Base-by-base conservation (phyloP, 2,329 filamentous ascomycete species). In the Myotisia sp. region DNA sequence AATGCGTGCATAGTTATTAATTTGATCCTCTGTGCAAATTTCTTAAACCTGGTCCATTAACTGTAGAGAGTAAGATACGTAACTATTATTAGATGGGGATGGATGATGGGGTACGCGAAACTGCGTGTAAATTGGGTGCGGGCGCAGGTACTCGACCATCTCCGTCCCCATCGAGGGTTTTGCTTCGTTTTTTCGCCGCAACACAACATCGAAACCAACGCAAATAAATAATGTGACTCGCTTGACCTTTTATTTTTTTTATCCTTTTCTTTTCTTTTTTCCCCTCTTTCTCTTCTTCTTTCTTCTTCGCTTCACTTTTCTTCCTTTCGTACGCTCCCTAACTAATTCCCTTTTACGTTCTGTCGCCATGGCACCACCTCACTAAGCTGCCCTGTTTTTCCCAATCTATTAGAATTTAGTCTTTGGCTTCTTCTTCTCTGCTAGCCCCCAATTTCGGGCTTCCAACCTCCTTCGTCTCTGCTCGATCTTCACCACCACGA, bases 221-320 rank as follows among this genome's bases (percentile, higher is more conserved):
- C n/a, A n/a, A n/a, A n/a, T n/a, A n/a, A n/a, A n/a, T n/a, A n/a
- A n/a, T n/a, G n/a, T n/a, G n/a, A n/a, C n/a, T n/a, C n/a, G n/a
- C n/a, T n/a, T n/a, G n/a, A n/a, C n/a, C n/a, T n/a, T n/a, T n/a
- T 21, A 30, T 19, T 29, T 29, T 29, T 22, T 32, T 32, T 13
- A 13, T 13, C 29, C n/a, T 21, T 13, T 19, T 21, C 29, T 32
- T 22, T 13, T 5, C 8, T 7, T 5, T 10, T 29, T 10, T 13
- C 12, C 24, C n/a, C 5, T 26, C 24, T 7, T 7, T 10, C 24
- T 6, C 28, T 19, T 5, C 28, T 19, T 16, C 28, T 30, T 20
- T 7, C 9, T 5, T 19, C 13, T 17, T 6, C n/a, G 7, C 26
- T 7, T 13, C 26, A 12, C 29, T 13, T 32, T 14, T 32, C 13